Conservation (phyloP, 1,139 yeast genomes). For the Arxiozyma slooffiae region DNA sequence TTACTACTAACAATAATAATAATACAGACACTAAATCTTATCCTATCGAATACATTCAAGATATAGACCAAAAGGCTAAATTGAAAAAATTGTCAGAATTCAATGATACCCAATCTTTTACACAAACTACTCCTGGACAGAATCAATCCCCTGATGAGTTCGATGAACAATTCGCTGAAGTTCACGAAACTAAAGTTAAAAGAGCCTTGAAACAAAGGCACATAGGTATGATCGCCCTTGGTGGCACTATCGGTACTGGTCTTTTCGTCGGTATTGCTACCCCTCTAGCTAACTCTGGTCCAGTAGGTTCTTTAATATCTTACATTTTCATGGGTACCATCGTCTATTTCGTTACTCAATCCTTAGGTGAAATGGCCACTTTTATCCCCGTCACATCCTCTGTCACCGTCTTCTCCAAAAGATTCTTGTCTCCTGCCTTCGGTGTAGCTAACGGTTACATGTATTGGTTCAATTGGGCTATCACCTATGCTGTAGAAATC, state of each 20-base stretch:
- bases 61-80: neutral
- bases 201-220: slow-evolving; percentile 51
- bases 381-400: slow-evolving; percentile 66
- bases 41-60: neutral
- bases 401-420: slow-evolving; percentile 45
- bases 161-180: slow-evolving; percentile 28
- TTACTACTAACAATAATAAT: neutral
- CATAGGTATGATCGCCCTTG: slow-evolving; percentile 55
- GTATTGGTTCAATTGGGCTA: slow-evolving; percentile 84
- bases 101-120: slow-evolving; percentile 5
- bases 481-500: slow-evolving; percentile 72
- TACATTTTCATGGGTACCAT: slow-evolving; percentile 58
- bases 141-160: slow-evolving; percentile 10
- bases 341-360: slow-evolving; percentile 58
- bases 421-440: slow-evolving; percentile 60
- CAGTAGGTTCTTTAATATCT: slow-evolving; percentile 55
- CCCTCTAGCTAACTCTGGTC: slow-evolving; percentile 48
- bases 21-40: slow-evolving; percentile 2
- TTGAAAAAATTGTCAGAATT: neutral
- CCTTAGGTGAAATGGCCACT: slow-evolving; percentile 73
- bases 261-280: slow-evolving; percentile 48
- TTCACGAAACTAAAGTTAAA: slow-evolving; percentile 34
- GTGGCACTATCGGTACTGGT: slow-evolving; percentile 69
- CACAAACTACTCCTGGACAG: slow-evolving; percentile 8
- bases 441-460: slow-evolving; percentile 79